Percentiles rank a stretch among this genome's conserved stretches.
Conservation (phyloP, 768 basidiomycete species). For the Termitomyces sp. region DNA sequence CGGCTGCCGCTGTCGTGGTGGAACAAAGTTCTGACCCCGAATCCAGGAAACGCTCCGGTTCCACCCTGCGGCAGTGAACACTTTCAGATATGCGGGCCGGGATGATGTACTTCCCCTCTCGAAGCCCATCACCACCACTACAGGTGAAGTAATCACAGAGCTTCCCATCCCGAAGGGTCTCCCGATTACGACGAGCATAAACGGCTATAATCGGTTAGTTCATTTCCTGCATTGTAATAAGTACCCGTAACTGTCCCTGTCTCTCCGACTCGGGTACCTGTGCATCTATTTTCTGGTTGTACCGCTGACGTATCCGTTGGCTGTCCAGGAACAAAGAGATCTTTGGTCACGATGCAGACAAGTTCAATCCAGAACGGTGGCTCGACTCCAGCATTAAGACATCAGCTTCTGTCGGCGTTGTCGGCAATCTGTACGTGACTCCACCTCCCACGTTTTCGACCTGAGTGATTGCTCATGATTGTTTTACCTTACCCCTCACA, state of each 20-base stretch:
- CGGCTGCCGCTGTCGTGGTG: neutral
- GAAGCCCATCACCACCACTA: constrained; percentile 38
- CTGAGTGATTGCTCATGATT: constrained; percentile 1
- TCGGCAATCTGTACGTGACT: constrained; percentile 37
- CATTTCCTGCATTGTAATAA: neutral
- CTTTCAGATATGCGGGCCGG: constrained; percentile 31
- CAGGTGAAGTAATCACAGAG: constrained; percentile 39
- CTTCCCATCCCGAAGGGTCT: constrained; percentile 46
- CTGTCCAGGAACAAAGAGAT: constrained; percentile 29
- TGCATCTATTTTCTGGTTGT: neutral
- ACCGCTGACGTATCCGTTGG: neutral
- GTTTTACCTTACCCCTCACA: constrained; percentile 3
- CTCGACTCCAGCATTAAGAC: constrained; percentile 32
- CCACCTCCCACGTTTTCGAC: neutral
- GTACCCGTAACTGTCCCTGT: neutral
- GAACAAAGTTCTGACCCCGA: neutral
- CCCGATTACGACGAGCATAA: constrained; percentile 43
- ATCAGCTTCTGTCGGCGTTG: constrained; percentile 38
- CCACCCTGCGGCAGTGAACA: constrained; percentile 32
- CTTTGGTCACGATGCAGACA: constrained; percentile 42
- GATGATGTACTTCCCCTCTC: constrained; percentile 59
- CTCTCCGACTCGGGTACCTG: neutral
- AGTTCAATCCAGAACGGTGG: constrained; percentile 48
- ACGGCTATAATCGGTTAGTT: constrained; percentile 46
- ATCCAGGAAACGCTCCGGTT: constrained; percentile 40